A percentile compares a stretch with the other conserved stretches of the same genome.
These are phyloP conservation scores for Geotrichum phurueaensis DNA, from an alignment of 1,139 yeast genomes.

Conservation along the genomic window DNA sequence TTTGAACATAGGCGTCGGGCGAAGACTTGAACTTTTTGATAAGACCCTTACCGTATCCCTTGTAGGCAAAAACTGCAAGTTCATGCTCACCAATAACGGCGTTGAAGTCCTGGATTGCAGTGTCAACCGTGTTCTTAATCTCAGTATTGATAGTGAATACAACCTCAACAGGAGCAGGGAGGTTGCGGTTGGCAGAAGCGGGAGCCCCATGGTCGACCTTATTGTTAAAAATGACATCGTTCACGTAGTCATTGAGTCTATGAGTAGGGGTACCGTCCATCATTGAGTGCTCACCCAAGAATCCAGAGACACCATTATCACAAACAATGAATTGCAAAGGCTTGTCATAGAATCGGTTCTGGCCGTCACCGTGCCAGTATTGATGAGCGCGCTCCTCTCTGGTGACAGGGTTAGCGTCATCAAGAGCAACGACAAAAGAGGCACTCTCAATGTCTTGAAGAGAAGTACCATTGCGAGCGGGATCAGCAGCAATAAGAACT, in stretches of 20 bases:
- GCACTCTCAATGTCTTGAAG: constrained; percentile 68
- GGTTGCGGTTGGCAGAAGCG: constrained; percentile 22
- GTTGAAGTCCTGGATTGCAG: constrained; percentile 53
- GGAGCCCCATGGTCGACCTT: constrained; percentile 35
- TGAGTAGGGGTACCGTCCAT: constrained; percentile 98
- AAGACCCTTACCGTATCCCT: constrained; percentile 50
- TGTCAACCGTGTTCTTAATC: constrained; percentile 47
- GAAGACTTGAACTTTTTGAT: constrained; percentile 71
- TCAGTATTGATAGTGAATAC: constrained; percentile 42
- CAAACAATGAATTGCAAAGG: constrained; percentile 80
- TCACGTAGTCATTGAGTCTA: constrained; percentile 73
- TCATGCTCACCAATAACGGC: constrained; percentile 41
- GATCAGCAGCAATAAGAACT: constrained; percentile 51
- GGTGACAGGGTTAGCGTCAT: constrained; percentile 66
- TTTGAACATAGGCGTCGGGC: constrained; percentile 75
- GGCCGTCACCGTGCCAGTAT: constrained; percentile 93
- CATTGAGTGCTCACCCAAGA: constrained; percentile 92
- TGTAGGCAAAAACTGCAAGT: constrained; percentile 40
- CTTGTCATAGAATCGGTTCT: constrained; percentile 87
- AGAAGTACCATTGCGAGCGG: constrained; percentile 44
- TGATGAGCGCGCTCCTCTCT: constrained; percentile 80
- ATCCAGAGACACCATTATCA: constrained; percentile 84
- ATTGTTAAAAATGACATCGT: constrained; percentile 49
- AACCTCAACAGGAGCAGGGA: constrained; percentile 38
- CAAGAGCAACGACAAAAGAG: constrained; percentile 76